Conservation (phyloP, 352 stramenopile genomes). For the Phytophthora tubulina region DNA sequence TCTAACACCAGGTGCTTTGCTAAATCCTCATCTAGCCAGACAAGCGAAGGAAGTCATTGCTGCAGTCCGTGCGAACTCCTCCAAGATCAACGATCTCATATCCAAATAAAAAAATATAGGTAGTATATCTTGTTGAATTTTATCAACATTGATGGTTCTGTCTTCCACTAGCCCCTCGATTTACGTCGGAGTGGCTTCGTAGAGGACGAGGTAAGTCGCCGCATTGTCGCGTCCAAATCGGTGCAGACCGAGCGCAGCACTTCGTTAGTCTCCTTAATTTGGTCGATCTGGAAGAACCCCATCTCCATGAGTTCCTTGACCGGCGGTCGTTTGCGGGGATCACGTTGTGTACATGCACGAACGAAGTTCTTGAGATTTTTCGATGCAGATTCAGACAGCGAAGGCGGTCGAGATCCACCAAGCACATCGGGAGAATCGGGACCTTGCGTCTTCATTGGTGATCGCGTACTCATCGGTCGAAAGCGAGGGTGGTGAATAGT, state of each 20-base stretch:
- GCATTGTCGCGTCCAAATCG: constrained; percentile 72
- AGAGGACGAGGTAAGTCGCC: constrained; percentile 36
- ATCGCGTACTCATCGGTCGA: constrained; percentile 15
- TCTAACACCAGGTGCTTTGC: constrained; percentile 31
- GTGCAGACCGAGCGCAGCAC: constrained; percentile 66
- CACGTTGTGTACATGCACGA: constrained; percentile 52
- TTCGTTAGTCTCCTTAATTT: constrained; percentile 55
- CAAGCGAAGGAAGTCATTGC: constrained; percentile 71
- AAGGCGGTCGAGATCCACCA: constrained; percentile 19
- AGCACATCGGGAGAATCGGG: constrained; percentile 6
- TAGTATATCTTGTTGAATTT: neutral
- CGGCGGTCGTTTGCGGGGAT: constrained; percentile 50
- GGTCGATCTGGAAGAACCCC: constrained; percentile 69
- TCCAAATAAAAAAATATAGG: constrained; percentile 34
- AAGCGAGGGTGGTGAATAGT: constrained; percentile 13
- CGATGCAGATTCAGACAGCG: constrained; percentile 54
- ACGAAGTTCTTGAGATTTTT: constrained; percentile 58
- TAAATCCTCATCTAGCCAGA: constrained; percentile 64
- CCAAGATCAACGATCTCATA: constrained; percentile 83
- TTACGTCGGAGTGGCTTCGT: constrained; percentile 17
- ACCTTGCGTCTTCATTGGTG: constrained; percentile 19
- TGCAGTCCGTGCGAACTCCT: constrained; percentile 68
- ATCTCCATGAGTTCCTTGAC: constrained; percentile 45
- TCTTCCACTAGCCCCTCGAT: constrained; percentile 2
- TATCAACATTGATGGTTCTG: neutral